Conservation (phyloP, 2,329 filamentous ascomycete genomes). For the Falciphora oryzae region DNA sequence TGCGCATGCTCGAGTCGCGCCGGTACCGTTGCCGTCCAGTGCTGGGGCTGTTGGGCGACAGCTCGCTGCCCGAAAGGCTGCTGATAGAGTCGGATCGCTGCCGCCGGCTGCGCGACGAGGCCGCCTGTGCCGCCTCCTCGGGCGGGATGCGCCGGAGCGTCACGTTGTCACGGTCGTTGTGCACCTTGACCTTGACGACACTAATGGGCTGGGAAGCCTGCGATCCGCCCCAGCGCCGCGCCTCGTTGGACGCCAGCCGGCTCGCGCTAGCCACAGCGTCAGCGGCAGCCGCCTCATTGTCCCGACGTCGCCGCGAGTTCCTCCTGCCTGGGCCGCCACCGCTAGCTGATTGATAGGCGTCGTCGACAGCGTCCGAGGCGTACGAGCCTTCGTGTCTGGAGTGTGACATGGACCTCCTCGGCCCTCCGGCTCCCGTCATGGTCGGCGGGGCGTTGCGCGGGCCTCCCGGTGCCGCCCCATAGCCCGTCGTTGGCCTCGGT, state of each 20-base stretch:
- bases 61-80: conserved; percentile 51
- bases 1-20: conserved; percentile 43
- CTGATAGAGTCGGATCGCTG: conserved; percentile 43
- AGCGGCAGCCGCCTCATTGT: conserved; percentile 39
- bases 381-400: conserved; percentile 33
- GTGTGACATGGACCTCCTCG: conserved; percentile 28
- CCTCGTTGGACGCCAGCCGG: conserved; percentile 42
- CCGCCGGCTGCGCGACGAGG: conserved; percentile 29
- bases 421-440: conserved; percentile 4
- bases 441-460: conserved; percentile 11
- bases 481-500: conserved; percentile 24
- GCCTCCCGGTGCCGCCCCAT: conserved; percentile 2
- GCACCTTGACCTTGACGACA: conserved; percentile 54
- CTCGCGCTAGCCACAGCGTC: conserved; percentile 42
- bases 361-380: conserved; percentile 35
- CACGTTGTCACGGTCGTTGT: conserved; percentile 56
- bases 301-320: conserved; percentile 39
- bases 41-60: conserved; percentile 36
- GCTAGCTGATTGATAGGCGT: conserved; percentile 36
- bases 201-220: conserved; percentile 35
- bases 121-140: conserved; percentile 45
- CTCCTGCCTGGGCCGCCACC: conserved; percentile 31
- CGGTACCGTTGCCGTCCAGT: conserved; percentile 38
- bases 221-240: conserved; percentile 25
- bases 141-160: conserved; percentile 57